Conservation (phyloP, 331 rosid species). For the Prunus yedoensis region DNA sequence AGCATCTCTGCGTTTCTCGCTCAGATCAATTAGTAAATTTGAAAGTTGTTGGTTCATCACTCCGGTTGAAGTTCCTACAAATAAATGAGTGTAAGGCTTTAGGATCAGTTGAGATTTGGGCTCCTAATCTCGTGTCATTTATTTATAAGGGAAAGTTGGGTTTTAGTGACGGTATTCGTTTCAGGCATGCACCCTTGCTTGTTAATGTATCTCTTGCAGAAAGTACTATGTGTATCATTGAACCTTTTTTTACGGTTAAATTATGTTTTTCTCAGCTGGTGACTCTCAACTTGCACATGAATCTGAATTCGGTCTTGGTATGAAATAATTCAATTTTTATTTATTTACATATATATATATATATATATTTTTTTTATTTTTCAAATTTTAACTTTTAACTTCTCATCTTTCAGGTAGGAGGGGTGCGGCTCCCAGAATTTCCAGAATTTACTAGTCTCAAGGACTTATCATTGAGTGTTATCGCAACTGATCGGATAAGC, state of each 20-base stretch:
- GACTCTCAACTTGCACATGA: too few relatives aligned
- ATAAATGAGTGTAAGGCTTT: background rate
- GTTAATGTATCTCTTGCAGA: background rate
- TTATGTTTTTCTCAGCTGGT: too few relatives aligned
- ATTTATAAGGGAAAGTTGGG: background rate
- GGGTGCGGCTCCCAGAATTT: background rate
- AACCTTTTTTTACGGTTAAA: too few relatives aligned
- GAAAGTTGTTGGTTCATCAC: background rate
- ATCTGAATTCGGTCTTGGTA: too few relatives aligned
- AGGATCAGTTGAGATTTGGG: background rate
- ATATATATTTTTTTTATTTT: too few relatives aligned
- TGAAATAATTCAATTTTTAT: too few relatives aligned
- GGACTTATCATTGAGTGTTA: background rate
- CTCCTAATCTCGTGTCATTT: slow-evolving; percentile 5
- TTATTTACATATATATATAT: too few relatives aligned
- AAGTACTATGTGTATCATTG: background rate
- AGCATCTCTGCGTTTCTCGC: background rate
- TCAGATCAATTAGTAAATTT: background rate
- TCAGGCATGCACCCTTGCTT: background rate
- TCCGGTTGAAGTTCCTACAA: background rate
- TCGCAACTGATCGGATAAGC: background rate
- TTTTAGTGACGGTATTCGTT: background rate
- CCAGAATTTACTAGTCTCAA: background rate
- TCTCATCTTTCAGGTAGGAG: too few relatives aligned
- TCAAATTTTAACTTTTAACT: too few relatives aligned